Percentiles rank a stretch among this genome's conserved stretches.
phyloP scores from a whole-genome alignment of 306 rosid species.

The Quercus mongolica region DNA sequence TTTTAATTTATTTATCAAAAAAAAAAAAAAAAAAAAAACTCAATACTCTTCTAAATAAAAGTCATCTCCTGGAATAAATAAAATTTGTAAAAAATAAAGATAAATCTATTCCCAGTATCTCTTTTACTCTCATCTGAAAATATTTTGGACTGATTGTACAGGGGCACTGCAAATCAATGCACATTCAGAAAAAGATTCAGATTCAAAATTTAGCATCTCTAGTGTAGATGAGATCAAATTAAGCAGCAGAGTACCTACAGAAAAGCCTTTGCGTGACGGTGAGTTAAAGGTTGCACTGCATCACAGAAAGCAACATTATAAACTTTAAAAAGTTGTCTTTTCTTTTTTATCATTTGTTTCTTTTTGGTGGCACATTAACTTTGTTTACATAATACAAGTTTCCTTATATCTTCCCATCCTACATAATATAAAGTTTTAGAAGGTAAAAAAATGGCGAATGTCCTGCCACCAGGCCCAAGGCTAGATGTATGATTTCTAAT shows the following conservation, averaged over 20 bases:
- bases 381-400: neutral
- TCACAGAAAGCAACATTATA: neutral
- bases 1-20: neutral
- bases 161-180: slow-evolving; percentile 31
- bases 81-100: neutral
- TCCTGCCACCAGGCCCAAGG: neutral
- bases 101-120: neutral
- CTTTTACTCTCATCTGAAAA: neutral
- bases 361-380: neutral
- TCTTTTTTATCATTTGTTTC: neutral
- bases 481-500: neutral
- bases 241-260: slow-evolving; percentile 22
- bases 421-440: neutral
- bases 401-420: neutral
- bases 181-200: slow-evolving; percentile 33
- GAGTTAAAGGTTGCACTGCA: slow-evolving; percentile 22
- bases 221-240: slow-evolving; percentile 32
- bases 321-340: neutral
- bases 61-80: neutral
- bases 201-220: slow-evolving; percentile 27
- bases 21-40: no score
- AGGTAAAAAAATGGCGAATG: neutral
- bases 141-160: slow-evolving; percentile 40
- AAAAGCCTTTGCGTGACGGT: slow-evolving; percentile 65
- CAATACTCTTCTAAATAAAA: neutral